Conservation (phyloP, 2,329 filamentous ascomycete species). For the Calonectria ilicicola region DNA sequence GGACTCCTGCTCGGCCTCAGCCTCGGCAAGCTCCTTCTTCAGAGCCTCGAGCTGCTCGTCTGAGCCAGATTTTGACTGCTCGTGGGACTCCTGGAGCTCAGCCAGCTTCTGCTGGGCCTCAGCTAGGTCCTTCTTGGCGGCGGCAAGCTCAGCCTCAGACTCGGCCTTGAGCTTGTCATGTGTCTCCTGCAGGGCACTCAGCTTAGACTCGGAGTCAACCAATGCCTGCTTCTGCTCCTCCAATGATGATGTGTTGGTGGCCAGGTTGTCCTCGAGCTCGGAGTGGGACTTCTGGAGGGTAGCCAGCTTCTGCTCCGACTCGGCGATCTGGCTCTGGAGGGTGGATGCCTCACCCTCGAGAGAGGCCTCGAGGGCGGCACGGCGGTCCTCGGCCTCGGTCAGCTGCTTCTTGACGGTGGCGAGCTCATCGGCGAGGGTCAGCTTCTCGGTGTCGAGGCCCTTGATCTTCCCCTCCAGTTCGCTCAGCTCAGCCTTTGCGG, state of each 20-base stretch:
- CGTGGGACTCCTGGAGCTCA: conserved; percentile 36
- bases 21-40: conserved; percentile 38
- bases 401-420: conserved; percentile 48
- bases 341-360: conserved; percentile 46
- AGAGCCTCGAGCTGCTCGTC: conserved; percentile 28
- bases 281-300: conserved; percentile 44
- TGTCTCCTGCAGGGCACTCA: conserved; percentile 39
- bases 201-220: conserved; percentile 43
- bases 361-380: conserved; percentile 47
- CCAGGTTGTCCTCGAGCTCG: conserved; percentile 48
- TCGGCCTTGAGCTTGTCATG: conserved; percentile 44
- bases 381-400: conserved; percentile 49
- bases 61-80: conserved; percentile 39
- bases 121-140: conserved; percentile 43
- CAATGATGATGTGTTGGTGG: conserved; percentile 41
- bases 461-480: conserved; percentile 42
- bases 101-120: conserved; percentile 34
- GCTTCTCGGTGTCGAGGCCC: conserved; percentile 43
- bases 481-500: conserved; percentile 37
- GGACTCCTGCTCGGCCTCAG: conserved; percentile 45
- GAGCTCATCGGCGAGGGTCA: conserved; percentile 49
- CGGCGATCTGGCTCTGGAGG: conserved; percentile 50
- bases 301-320: conserved; percentile 48
- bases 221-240: conserved; percentile 44
- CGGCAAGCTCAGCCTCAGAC: conserved; percentile 42